Evolutionary conservation across 2,329 filamentous ascomycete genomes (phyloP).

Genomic region (Tolypocladium ovalisporum): DNA sequence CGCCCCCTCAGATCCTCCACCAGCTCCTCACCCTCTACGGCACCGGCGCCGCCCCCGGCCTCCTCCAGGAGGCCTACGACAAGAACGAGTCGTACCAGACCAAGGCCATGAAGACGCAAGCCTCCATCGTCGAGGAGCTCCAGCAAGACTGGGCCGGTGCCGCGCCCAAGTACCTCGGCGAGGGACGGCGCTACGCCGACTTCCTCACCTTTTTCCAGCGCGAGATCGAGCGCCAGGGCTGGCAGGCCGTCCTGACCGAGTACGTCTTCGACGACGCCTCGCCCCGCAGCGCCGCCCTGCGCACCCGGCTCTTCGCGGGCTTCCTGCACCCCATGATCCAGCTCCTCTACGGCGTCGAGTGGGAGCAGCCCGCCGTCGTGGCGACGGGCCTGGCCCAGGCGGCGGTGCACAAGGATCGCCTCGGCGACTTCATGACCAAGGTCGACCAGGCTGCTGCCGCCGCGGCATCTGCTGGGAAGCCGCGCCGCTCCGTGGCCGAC

Average conservation of each 20-base stretch:
- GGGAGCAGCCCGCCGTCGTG: constrained; percentile 68
- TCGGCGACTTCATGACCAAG: constrained; percentile 40
- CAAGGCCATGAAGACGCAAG: constrained; percentile 32
- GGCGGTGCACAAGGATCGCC: constrained; percentile 53
- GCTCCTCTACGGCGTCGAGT: constrained; percentile 76
- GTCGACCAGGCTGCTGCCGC: constrained; percentile 35
- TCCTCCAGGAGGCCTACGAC: constrained; percentile 55
- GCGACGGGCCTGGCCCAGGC: constrained; percentile 71
- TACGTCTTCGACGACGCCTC: constrained; percentile 60
- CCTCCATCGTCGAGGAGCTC: constrained; percentile 42
- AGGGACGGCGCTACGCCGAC: constrained; percentile 53
- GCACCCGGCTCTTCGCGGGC: constrained; percentile 58
- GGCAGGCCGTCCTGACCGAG: constrained; percentile 49
- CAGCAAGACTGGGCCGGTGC: constrained; percentile 34
- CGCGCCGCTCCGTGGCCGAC: constrained; percentile 26
- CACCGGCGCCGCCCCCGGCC: constrained; percentile 51
- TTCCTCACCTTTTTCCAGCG: constrained; percentile 67
- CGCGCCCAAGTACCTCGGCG: constrained; percentile 51
- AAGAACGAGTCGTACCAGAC: constrained; percentile 58
- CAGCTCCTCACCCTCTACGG: constrained; percentile 68
- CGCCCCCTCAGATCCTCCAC: constrained; percentile 47
- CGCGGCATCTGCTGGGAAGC: constrained; percentile 1
- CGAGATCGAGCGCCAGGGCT: constrained; percentile 55
- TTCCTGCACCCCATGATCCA: constrained; percentile 74
- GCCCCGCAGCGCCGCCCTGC: constrained; percentile 54